A percentile compares a stretch with the other conserved stretches of the same genome.
Evolutionary conservation across 352 stramenopile species (phyloP).

Genomic region (Phytophthora kernoviae): DNA sequence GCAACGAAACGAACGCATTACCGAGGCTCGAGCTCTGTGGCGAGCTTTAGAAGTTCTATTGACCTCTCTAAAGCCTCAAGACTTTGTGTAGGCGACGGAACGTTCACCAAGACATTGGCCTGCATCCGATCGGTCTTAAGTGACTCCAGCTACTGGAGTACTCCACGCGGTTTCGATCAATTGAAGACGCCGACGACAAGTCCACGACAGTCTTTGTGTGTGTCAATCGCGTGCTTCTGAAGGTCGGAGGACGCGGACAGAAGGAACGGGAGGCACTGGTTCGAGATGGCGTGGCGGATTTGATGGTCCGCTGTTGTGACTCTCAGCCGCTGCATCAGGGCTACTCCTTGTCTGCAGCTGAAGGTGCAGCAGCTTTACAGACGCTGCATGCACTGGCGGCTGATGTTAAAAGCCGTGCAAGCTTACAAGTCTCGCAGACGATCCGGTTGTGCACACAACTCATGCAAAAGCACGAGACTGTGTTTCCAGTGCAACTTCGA

Average conservation of each 20-base stretch:
- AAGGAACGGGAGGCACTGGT: slow-evolving; percentile 55
- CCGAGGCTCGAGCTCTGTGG: slow-evolving; percentile 60
- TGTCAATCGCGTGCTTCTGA: slow-evolving; percentile 48
- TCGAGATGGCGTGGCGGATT: slow-evolving; percentile 36
- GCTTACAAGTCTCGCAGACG: slow-evolving; percentile 32
- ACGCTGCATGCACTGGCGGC: slow-evolving; percentile 53
- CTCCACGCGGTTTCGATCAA: not conserved
- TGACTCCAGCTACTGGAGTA: slow-evolving; percentile 30
- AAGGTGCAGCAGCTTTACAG: slow-evolving; percentile 38
- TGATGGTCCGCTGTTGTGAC: slow-evolving; percentile 39
- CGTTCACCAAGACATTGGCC: slow-evolving; percentile 47
- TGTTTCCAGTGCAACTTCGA: slow-evolving; percentile 46
- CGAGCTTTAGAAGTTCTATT: slow-evolving; percentile 55
- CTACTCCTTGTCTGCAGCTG: slow-evolving; percentile 17
- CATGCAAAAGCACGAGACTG: slow-evolving; percentile 37
- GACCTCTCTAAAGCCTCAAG: slow-evolving; percentile 32
- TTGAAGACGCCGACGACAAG: slow-evolving; percentile 12
- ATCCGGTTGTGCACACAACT: slow-evolving; percentile 36
- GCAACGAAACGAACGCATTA: slow-evolving; percentile 23
- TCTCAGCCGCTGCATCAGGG: slow-evolving; percentile 2
- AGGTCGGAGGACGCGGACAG: slow-evolving; percentile 48
- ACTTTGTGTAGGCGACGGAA: slow-evolving; percentile 36
- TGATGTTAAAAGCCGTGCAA: slow-evolving; percentile 41
- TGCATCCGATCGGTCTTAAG: slow-evolving; percentile 45
- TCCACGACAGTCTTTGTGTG: slow-evolving; percentile 42